phyloP scores from a whole-genome alignment of 2,329 filamentous ascomycete genomes.

The Nemania sp. region DNA sequence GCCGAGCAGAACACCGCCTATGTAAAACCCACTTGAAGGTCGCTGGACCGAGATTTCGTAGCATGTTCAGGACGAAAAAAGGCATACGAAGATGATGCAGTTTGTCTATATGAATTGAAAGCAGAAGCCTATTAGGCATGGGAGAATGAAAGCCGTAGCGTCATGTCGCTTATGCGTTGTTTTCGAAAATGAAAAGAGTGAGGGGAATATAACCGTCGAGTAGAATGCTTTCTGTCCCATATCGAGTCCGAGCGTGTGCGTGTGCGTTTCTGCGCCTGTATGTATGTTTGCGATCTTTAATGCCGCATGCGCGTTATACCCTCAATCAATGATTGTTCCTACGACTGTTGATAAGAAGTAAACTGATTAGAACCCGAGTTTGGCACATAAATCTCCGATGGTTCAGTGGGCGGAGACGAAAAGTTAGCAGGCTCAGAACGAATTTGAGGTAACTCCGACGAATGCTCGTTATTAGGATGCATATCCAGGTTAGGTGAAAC shows the following conservation, averaged over 20 bases:
- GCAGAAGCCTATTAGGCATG: not conserved
- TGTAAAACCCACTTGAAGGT: constrained; percentile 10
- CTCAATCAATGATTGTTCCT: constrained; percentile 38
- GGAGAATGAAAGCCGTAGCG: constrained; percentile 16
- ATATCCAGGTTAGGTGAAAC: constrained; percentile 9
- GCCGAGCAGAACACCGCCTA: constrained; percentile 15
- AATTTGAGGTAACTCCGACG: constrained; percentile 39
- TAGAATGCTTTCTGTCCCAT: constrained; percentile 1
- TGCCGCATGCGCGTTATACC: constrained; percentile 21
- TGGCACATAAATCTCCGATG: constrained; percentile 42
- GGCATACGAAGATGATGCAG: constrained; percentile 23
- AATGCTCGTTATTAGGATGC: constrained; percentile 36
- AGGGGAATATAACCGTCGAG: not conserved
- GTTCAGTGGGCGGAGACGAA: constrained; percentile 41
- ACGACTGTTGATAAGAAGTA: constrained; percentile 45
- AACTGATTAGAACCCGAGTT: constrained; percentile 39
- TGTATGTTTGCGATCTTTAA: not conserved
- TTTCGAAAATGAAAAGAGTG: not conserved
- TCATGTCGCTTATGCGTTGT: constrained; percentile 9
- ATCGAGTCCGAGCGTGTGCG: not conserved
- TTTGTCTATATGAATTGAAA: constrained; percentile 35
- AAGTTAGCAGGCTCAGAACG: constrained; percentile 35
- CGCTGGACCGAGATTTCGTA: constrained; percentile 17
- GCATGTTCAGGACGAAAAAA: constrained; percentile 6
- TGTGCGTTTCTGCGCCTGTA: not conserved